phyloP scores from a whole-genome alignment of 257 asterid species.

The Ehretia macrophylla region DNA sequence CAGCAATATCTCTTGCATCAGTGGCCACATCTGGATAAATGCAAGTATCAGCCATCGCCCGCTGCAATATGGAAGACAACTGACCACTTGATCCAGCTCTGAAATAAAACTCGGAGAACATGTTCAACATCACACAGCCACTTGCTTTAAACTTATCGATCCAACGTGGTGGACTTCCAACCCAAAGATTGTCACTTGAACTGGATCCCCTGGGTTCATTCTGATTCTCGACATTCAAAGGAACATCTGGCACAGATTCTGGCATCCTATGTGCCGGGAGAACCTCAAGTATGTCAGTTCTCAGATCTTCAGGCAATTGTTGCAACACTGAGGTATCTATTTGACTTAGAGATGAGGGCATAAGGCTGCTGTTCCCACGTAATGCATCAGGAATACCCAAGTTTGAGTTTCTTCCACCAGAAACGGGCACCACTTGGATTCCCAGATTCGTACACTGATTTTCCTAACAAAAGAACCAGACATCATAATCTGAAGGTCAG shows the following conservation, averaged over 20 bases:
- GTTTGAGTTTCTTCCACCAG: conserved; percentile 14
- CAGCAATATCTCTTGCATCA: conserved; percentile 36
- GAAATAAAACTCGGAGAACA: conserved; percentile 42
- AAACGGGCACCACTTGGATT: conserved; percentile 17
- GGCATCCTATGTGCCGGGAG: conserved; percentile 64
- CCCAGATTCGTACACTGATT: conserved; percentile 28
- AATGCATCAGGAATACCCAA: conserved; percentile 20
- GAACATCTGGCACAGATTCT: conserved; percentile 30
- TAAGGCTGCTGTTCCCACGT: conserved; percentile 31
- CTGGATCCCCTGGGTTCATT: conserved; percentile 23
- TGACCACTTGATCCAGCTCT: conserved; percentile 35
- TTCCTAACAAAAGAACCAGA: conserved; percentile 22
- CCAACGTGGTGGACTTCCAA: conserved; percentile 84
- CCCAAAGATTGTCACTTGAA: conserved; percentile 53
- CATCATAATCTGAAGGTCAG: conserved; percentile 4
- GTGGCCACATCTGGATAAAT: conserved; percentile 20
- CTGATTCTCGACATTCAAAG: conserved; percentile 31
- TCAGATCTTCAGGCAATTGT: conserved; percentile 81
- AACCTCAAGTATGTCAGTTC: conserved; percentile 62
- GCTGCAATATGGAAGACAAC: conserved; percentile 64
- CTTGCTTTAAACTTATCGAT: conserved; percentile 53
- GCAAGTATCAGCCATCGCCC: conserved; percentile 30
- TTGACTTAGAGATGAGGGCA: conserved; percentile 93
- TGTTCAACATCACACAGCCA: conserved; percentile 38
- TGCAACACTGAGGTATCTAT: conserved; percentile 73